Percentiles rank a stretch among this genome's conserved stretches.
These are phyloP conservation scores for Prunus padus DNA, from an alignment of 306 rosid species.

Conservation along the genomic window DNA sequence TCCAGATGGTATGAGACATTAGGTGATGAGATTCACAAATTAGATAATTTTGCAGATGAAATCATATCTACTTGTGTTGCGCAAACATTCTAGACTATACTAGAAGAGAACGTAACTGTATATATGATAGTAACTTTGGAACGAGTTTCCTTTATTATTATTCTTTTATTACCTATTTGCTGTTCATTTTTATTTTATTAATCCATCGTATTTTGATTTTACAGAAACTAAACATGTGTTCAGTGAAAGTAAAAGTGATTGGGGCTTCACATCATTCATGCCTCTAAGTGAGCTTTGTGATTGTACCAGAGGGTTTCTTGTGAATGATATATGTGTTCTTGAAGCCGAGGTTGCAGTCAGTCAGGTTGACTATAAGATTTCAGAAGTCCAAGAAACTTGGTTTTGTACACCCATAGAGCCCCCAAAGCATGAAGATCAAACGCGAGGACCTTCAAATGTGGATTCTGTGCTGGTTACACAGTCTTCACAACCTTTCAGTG, in stretches of 20 bases:
- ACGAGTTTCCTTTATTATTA: not conserved
- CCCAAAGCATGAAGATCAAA: constrained; percentile 1
- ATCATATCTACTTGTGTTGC: not conserved
- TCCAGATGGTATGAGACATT: too few relatives aligned
- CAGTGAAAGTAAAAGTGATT: constrained; percentile 9
- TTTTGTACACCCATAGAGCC: not conserved
- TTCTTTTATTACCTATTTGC: not conserved
- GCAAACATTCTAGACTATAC: not conserved
- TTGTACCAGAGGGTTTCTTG: not conserved
- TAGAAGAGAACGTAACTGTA: not conserved
- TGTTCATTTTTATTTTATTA: not conserved
- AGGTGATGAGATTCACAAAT: too few relatives aligned
- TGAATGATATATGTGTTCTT: constrained; percentile 11
- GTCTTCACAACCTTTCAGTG: not conserved
- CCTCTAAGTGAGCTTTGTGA: constrained; percentile 20
- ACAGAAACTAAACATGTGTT: constrained; percentile 16
- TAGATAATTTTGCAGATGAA: not conserved
- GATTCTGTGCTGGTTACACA: not conserved
- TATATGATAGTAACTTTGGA: not conserved
- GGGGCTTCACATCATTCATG: constrained; percentile 27
- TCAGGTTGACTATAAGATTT: constrained; percentile 9
- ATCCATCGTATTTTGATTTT: not conserved
- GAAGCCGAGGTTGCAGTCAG: constrained; percentile 27
- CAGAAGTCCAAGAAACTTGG: not conserved
- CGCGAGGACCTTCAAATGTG: not conserved